Conservation (phyloP, 2,329 filamentous ascomycete species). For the Monosporascus sp. region DNA sequence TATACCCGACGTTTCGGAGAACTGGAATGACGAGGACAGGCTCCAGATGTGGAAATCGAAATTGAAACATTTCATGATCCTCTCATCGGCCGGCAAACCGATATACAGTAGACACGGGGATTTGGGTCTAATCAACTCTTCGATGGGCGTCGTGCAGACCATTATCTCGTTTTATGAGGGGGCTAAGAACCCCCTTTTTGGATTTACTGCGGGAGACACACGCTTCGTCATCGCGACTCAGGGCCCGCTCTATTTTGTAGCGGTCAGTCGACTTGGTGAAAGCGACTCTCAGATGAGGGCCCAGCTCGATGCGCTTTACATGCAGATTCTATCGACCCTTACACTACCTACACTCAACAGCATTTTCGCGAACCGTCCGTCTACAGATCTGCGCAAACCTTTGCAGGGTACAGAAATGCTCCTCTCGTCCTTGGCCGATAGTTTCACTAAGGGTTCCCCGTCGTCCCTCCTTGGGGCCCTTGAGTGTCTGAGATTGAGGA, state of each 20-base stretch:
- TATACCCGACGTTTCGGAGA: slow-evolving; percentile 51
- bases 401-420: slow-evolving; percentile 87
- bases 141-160: slow-evolving; percentile 92
- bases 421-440: slow-evolving; percentile 86
- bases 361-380: slow-evolving; percentile 84
- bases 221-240: slow-evolving; percentile 82
- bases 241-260: slow-evolving; percentile 86
- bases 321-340: slow-evolving; percentile 94
- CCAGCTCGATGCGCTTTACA: slow-evolving; percentile 91
- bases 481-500: slow-evolving; percentile 88
- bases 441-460: slow-evolving; percentile 87
- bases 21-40: slow-evolving; percentile 48
- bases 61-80: slow-evolving; percentile 92
- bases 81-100: slow-evolving; percentile 93
- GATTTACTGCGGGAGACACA: slow-evolving; percentile 80
- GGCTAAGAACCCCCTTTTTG: slow-evolving; percentile 67
- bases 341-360: slow-evolving; percentile 81
- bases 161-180: slow-evolving; percentile 96
- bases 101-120: slow-evolving; percentile 96
- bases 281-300: slow-evolving; percentile 81
- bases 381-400: slow-evolving; percentile 86
- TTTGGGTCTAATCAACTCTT: slow-evolving; percentile 81
- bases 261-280: slow-evolving; percentile 87
- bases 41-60: slow-evolving; percentile 81
- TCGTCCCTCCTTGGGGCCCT: slow-evolving; percentile 83